Evolutionary conservation across 179 eudicot genomes (phyloP).

Genomic region (Silene vulgaris): DNA sequence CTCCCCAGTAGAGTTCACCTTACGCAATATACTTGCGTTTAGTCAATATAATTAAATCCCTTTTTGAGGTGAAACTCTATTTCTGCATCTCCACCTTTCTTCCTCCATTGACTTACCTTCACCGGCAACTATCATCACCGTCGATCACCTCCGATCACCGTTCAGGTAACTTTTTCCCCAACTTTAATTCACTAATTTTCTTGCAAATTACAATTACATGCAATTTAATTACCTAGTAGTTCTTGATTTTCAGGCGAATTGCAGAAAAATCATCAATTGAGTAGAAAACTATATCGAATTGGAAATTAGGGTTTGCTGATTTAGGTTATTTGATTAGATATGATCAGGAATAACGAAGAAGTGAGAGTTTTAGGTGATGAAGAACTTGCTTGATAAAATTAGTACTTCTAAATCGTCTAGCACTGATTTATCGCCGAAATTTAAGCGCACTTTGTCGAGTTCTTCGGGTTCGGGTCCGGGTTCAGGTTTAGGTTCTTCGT

Average conservation of each 20-base stretch:
- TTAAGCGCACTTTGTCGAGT: conserved; percentile 33
- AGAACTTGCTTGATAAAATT: conserved; percentile 45
- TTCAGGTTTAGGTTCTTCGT: conserved; percentile 38
- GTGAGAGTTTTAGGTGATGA: conserved; percentile 58
- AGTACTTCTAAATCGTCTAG: conserved; percentile 33
- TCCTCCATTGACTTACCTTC: not conserved
- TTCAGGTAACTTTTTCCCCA: not conserved
- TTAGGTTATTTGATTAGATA: conserved; percentile 11
- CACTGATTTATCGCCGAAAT: conserved; percentile 37
- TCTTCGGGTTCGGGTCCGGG: conserved; percentile 33
- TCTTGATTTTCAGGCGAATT: conserved; percentile 5
- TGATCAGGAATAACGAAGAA: conserved; percentile 25
- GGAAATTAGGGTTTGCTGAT: conserved; percentile 11
- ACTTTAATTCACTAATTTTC: not conserved
- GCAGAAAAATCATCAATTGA: not conserved
- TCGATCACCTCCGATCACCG: not conserved
- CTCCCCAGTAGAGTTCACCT: no score
- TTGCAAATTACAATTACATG: not conserved
- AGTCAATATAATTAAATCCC: not conserved
- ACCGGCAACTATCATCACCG: not conserved
- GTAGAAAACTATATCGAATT: not conserved
- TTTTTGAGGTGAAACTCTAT: not conserved
- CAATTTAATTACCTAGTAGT: not conserved
- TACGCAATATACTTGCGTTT: not conserved
- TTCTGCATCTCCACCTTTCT: not conserved